Base-by-base conservation (phyloP, 164 flowering plant genomes). In the Stephania japonica region DNA sequence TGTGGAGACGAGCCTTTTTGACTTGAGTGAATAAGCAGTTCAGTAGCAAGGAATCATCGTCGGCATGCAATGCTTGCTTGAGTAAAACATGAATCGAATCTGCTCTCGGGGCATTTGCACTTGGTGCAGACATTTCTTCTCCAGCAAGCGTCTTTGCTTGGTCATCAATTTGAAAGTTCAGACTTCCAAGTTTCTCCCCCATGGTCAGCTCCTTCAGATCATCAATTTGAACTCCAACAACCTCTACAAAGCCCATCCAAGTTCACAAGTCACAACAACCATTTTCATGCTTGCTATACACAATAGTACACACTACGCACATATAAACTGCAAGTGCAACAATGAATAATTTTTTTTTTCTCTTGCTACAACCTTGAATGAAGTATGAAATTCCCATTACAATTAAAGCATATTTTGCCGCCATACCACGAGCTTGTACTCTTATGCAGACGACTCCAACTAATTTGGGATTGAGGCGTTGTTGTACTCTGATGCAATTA, bases 61-160 rank as follows among this genome's bases (percentile, higher is more conserved):
- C 99, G 44, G 95, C 98, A 78, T 83, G 90, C 11, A 95, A 79
- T 13, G 97, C 98, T 80, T 95, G 98, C 86, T 87, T 91, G 16
- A 93, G 91, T 73, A 95, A 78, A 75, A 95, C 81, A 78, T 88
- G 84, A 81, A 93, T 88, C 13, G 98, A 95, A 82, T 90, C 97
- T 41, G 99, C 99, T 82, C 87, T 93, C 10, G 99, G 99, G 71
- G 87, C 93, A 75, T 82, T 86, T 61, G 76, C 66, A 6, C 27
- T 70, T 62, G 75, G 67, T 73, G 81, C 43, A 24, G 80, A 53
- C 42, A 75, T 84, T 68, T 83, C 74, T 53, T 75, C 25, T 68
- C 78, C 80, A 42, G n/a, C n/a, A n/a, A 38, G 68, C 62, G 23
- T 79, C 43, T 72, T 77, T 32, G 42, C 27, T 59, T 79, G 71